Conservation (phyloP, 305 asterid species). For the Rubia balearica region DNA sequence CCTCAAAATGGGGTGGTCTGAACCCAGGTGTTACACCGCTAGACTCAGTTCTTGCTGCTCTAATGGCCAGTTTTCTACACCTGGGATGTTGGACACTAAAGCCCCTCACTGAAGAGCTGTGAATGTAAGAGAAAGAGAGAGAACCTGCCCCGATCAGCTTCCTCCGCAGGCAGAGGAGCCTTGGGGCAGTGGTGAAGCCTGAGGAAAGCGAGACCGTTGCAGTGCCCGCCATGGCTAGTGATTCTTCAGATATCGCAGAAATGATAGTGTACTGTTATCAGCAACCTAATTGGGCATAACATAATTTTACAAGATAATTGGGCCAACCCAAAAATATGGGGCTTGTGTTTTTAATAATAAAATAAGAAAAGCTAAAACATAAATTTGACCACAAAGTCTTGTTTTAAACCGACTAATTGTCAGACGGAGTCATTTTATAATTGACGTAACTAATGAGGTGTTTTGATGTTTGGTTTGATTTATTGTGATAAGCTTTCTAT, state of each 20-base stretch:
- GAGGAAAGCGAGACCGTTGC: conserved; percentile 33
- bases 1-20: conserved; percentile 85
- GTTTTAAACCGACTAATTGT: too few relatives aligned
- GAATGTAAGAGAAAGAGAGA: conserved; percentile 24
- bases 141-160: conserved; percentile 9
- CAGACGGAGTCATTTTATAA: too few relatives aligned
- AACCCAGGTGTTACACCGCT: conserved; percentile 59
- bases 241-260: conserved; percentile 4
- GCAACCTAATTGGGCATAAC: not conserved
- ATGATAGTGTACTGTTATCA: not conserved
- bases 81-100: conserved; percentile 32
- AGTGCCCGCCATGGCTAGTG: conserved; percentile 45
- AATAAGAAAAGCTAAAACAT: too few relatives aligned
- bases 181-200: conserved; percentile 27
- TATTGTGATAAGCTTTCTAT: too few relatives aligned
- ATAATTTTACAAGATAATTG: not conserved
- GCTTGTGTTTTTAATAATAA: not conserved
- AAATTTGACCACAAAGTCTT: too few relatives aligned
- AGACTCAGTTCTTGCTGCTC: conserved; percentile 80
- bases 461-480: too few relatives aligned
- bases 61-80: conserved; percentile 34
- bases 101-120: conserved; percentile 29
- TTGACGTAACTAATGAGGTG: too few relatives aligned
- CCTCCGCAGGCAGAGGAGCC: conserved; percentile 25
- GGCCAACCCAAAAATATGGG: not conserved